Percentiles rank a stretch among this genome's conserved stretches.
phyloP scores from a whole-genome alignment of 2,329 filamentous ascomycete species.

The Xylaria sp. region DNA sequence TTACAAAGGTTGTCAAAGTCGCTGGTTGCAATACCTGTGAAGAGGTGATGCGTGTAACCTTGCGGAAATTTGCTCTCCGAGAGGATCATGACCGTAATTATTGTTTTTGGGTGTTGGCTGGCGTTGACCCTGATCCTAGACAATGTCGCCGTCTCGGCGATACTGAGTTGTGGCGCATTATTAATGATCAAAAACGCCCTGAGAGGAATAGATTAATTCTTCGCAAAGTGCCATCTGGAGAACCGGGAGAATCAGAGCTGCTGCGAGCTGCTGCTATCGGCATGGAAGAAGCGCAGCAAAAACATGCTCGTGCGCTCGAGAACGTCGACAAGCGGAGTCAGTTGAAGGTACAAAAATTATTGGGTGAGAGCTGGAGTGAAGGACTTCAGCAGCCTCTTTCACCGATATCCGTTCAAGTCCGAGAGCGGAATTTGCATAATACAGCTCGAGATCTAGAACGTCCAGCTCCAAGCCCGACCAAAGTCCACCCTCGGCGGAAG shows the following conservation, averaged over 20 bases:
- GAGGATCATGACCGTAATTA: constrained; percentile 95
- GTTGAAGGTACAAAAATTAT: constrained; percentile 86
- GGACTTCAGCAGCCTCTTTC: constrained; percentile 86
- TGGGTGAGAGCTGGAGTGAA: constrained; percentile 87
- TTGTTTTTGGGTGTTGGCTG: constrained; percentile 94
- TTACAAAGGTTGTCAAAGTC: constrained; percentile 94
- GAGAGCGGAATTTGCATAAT: constrained; percentile 73
- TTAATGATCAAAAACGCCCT: constrained; percentile 83
- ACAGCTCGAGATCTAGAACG: constrained; percentile 68
- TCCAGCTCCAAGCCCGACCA: constrained; percentile 60
- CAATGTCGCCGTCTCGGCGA: constrained; percentile 87
- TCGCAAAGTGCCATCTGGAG: constrained; percentile 89
- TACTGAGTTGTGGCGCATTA: constrained; percentile 88
- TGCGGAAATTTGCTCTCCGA: constrained; percentile 87
- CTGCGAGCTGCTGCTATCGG: constrained; percentile 89
- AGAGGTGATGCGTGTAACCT: constrained; percentile 88
- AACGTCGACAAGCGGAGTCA: constrained; percentile 80
- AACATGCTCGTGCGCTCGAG: constrained; percentile 72
- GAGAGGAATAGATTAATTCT: constrained; percentile 93
- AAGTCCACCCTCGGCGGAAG: constrained; percentile 60
- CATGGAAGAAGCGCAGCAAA: constrained; percentile 83
- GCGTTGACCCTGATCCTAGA: constrained; percentile 82
- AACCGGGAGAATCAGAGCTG: constrained; percentile 87
- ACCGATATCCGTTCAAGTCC: constrained; percentile 77
- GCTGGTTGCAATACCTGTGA: constrained; percentile 91